A percentile compares a stretch with the other conserved stretches of the same genome.
phyloP scores from a whole-genome alignment of 192 early-diverging fungal species.

The Helicostylum pulchrum region DNA sequence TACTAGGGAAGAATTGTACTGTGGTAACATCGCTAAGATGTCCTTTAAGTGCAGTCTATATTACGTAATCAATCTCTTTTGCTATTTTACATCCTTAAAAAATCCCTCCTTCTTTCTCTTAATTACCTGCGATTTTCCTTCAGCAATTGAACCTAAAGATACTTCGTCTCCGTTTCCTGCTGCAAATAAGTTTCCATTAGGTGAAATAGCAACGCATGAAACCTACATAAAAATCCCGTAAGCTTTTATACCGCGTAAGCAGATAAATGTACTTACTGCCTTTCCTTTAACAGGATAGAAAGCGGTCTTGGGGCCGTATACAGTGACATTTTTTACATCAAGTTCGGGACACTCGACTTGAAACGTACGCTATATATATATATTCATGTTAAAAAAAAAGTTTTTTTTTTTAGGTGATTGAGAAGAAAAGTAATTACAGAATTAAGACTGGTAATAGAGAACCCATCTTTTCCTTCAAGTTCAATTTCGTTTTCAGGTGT shows the following conservation, averaged over 20 bases:
- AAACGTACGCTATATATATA: constrained; percentile 39
- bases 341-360: constrained; percentile 33
- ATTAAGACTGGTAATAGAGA: constrained; percentile 36
- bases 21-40: constrained; percentile 67
- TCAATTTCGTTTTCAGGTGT: neutral
- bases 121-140: constrained; percentile 41
- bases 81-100: neutral
- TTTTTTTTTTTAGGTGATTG: neutral
- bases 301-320: constrained; percentile 39
- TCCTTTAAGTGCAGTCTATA: constrained; percentile 50
- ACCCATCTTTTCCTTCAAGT: constrained; percentile 40
- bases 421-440: constrained; percentile 31
- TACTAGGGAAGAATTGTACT: constrained; percentile 72
- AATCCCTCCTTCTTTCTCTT: no score
- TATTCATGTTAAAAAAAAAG: neutral
- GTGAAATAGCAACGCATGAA: constrained; percentile 45
- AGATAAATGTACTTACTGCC: constrained; percentile 10
- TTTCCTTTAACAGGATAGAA: constrained; percentile 9
- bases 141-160: constrained; percentile 37
- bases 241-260: neutral
- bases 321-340: constrained; percentile 26
- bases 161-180: constrained; percentile 38
- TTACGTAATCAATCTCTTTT: neutral
- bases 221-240: constrained; percentile 24
- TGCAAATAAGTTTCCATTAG: constrained; percentile 44